Base-by-base conservation (phyloP, 2,329 filamentous ascomycete genomes). In the Zarea fungicola region DNA sequence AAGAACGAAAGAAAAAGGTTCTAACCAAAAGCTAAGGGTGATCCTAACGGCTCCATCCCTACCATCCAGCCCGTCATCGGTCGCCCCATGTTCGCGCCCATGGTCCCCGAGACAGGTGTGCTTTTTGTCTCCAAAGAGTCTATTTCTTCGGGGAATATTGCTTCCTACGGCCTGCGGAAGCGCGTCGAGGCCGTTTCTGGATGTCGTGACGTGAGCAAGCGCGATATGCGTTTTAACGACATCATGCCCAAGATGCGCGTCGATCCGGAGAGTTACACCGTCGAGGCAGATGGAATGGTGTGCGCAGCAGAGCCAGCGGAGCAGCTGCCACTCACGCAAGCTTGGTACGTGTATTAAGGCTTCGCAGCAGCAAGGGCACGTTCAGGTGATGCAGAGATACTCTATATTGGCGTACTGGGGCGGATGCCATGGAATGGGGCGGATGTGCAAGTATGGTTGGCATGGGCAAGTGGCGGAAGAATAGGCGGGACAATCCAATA, bases 181-280 rank as follows among this genome's bases (percentile, higher is more conserved):
- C n/a, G n/a, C n/a, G n/a, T n/a, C n/a, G n/a, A n/a, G n/a, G n/a
- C n/a, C n/a, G n/a, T n/a, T n/a, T n/a, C n/a, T n/a, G n/a, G n/a
- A n/a, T n/a, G n/a, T n/a, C n/a, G 26, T n/a, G n/a, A n/a, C n/a
- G 77, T 96, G 37, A 75, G 84, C 34, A 96, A 96, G 76, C 75
- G 69, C 59, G 87, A 96, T 66, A 96, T 96, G 90, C 90, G 89
- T 62, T 90, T 82, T 67, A 96, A 96, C 65, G 83, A 90, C 61
- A 69, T 69, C 48, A 89, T 82, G 80, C 92, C 92, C 14, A 81
- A 77, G 70, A 96, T 97, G 88, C 83, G 75, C 59, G 91, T 97
- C 52, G 91, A 97, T 65, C 87, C 92, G 5, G 92, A 97, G 76
- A 84, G 80, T 60, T 97, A 96, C 71, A 79, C 75, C 14, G 91